These are phyloP conservation scores for Suhomyces atakaporum DNA, from an alignment of 1,139 yeast species.

Conservation along the genomic window DNA sequence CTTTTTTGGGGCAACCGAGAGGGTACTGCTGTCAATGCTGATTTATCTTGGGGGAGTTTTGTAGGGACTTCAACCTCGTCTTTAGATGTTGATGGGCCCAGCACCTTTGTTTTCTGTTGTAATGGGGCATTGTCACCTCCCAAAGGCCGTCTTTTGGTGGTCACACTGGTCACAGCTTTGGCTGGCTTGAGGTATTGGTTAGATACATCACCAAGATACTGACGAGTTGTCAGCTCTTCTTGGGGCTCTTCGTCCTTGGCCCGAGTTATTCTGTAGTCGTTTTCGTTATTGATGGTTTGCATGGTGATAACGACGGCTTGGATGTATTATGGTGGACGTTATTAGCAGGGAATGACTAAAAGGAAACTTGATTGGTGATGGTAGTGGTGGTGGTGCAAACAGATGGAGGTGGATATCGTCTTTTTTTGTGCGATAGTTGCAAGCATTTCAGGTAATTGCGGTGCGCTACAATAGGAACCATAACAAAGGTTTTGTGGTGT, in stretches of 20 bases:
- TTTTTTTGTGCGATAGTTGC: conserved; percentile 10
- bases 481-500: conserved; percentile 14
- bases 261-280: conserved; percentile 41
- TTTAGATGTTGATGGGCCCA: conserved; percentile 1
- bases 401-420: background rate
- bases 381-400: too few relatives aligned
- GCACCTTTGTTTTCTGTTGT: conserved; percentile 22
- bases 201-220: conserved; percentile 45
- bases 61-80: background rate
- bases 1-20: conserved; percentile 56
- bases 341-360: too few relatives aligned
- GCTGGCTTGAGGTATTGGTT: too few relatives aligned
- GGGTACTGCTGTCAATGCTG: conserved; percentile 23
- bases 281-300: conserved; percentile 43
- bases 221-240: conserved; percentile 23
- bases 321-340: too few relatives aligned
- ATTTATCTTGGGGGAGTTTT: conserved; percentile 1
- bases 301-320: too few relatives aligned
- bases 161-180: too few relatives aligned
- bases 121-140: conserved; percentile 40
- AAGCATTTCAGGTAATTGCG: conserved; percentile 9
- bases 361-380: background rate
- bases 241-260: conserved; percentile 23
- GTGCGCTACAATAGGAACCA: conserved; percentile 12
- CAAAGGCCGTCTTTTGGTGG: conserved; percentile 31